phyloP scores from a whole-genome alignment of 2,329 filamentous ascomycete genomes.

The Colletotrichum lindemuthianum region DNA sequence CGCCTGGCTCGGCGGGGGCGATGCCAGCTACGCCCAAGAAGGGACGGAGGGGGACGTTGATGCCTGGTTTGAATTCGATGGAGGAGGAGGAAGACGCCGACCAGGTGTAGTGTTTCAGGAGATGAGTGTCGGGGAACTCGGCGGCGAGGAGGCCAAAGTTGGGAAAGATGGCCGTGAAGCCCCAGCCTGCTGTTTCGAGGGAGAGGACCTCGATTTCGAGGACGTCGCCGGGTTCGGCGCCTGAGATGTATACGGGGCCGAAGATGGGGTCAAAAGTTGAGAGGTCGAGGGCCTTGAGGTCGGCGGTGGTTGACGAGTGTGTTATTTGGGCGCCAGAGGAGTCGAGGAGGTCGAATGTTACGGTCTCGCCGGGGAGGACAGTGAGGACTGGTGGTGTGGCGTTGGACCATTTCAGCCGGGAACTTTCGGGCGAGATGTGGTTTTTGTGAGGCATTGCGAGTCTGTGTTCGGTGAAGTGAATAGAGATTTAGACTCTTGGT shows the following conservation, averaged over 20 bases:
- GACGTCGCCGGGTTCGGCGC: conserved; percentile 61
- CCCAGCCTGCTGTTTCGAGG: conserved; percentile 56
- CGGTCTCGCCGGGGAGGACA: conserved; percentile 56
- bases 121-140: conserved; percentile 53
- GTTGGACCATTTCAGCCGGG: conserved; percentile 60
- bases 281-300: conserved; percentile 53
- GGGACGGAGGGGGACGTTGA: conserved; percentile 59
- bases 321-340: conserved; percentile 61
- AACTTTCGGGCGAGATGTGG: conserved; percentile 42
- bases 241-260: conserved; percentile 60
- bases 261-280: conserved; percentile 57
- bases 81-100: conserved; percentile 37
- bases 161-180: conserved; percentile 63
- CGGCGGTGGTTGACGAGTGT: conserved; percentile 50
- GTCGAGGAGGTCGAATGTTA: conserved; percentile 61
- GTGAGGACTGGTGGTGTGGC: conserved; percentile 55
- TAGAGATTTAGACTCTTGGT: too few relatives aligned
- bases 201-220: conserved; percentile 61
- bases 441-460: conserved; percentile 8
- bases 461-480: too few relatives aligned
- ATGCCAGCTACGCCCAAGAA: conserved; percentile 64
- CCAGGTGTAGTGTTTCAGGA: conserved; percentile 59
- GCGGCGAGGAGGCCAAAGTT: conserved; percentile 60
- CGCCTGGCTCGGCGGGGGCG: conserved; percentile 54
- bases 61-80: conserved; percentile 57